A percentile compares a stretch with the other conserved stretches of the same genome.
Evolutionary conservation across 495 filamentous ascomycete genomes (phyloP).

Genomic region (Aspergillus sclerotiicarbonarius): DNA sequence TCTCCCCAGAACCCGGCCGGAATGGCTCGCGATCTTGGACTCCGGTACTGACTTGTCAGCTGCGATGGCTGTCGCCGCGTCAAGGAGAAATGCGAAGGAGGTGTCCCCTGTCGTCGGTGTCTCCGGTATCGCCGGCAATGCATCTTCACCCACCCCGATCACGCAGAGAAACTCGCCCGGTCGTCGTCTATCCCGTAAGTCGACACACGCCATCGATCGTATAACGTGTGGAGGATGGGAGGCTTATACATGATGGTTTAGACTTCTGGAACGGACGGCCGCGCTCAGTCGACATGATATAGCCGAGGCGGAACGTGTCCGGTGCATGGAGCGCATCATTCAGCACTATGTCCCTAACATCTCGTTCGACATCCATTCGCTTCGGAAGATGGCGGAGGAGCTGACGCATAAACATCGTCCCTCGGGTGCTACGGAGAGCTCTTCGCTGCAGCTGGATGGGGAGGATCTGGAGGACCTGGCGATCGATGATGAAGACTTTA

Average conservation of each 20-base stretch:
- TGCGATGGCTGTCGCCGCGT: constrained; percentile 50
- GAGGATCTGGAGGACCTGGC: constrained; percentile 45
- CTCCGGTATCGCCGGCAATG: constrained; percentile 48
- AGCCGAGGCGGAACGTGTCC: constrained; percentile 43
- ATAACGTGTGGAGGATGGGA: not conserved
- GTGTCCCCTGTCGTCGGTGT: constrained; percentile 50
- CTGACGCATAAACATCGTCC: constrained; percentile 37
- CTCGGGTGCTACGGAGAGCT: constrained; percentile 33
- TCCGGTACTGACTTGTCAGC: constrained; percentile 24
- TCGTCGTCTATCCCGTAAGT: constrained; percentile 41
- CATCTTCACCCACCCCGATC: constrained; percentile 46
- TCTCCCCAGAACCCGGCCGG: not conserved
- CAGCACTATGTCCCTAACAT: constrained; percentile 44
- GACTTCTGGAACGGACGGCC: constrained; percentile 36
- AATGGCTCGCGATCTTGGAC: not conserved
- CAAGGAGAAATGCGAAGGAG: constrained; percentile 53
- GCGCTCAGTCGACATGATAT: constrained; percentile 41
- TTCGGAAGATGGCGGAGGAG: constrained; percentile 42
- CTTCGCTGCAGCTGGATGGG: constrained; percentile 32
- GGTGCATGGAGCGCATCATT: constrained; percentile 44
- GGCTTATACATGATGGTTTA: constrained; percentile 15
- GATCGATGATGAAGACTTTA: constrained; percentile 47
- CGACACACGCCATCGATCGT: not conserved
- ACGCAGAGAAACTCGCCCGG: constrained; percentile 33
- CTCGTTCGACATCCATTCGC: constrained; percentile 42